Conservation (phyloP, 2,329 filamentous ascomycete genomes). For the Clathrospora elynae region DNA sequence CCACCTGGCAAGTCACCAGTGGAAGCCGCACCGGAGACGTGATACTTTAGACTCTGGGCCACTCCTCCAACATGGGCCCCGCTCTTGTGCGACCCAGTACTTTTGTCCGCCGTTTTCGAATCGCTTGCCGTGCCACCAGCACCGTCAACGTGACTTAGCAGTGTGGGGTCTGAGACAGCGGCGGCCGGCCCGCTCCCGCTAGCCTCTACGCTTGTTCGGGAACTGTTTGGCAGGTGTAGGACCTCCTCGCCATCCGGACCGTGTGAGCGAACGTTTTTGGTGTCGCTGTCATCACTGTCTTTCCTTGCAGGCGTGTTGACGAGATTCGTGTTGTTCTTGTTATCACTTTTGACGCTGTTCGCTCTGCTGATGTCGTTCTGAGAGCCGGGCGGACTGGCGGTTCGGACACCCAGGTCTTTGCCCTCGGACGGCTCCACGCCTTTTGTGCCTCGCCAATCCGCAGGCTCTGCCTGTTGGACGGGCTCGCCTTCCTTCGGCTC, state of each 20-base stretch:
- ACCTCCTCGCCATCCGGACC: slow-evolving; percentile 41
- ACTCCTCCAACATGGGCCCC: slow-evolving; percentile 25
- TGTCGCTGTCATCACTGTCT: slow-evolving; percentile 43
- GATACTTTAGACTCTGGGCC: slow-evolving; percentile 38
- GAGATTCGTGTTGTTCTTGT: slow-evolving; percentile 27
- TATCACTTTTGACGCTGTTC: slow-evolving; percentile 65
- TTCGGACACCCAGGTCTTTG: slow-evolving; percentile 71
- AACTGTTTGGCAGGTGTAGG: slow-evolving; percentile 35
- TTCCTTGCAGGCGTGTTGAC: slow-evolving; percentile 35
- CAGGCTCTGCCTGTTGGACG: slow-evolving; percentile 70
- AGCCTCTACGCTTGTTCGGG: slow-evolving; percentile 16
- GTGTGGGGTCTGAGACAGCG: slow-evolving; percentile 16
- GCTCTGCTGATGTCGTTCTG: slow-evolving; percentile 73
- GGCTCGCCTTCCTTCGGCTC: slow-evolving; percentile 70
- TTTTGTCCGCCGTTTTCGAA: slow-evolving; percentile 9
- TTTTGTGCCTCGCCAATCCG: slow-evolving; percentile 73
- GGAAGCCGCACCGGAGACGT: slow-evolving; percentile 37
- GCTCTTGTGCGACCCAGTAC: slow-evolving; percentile 25
- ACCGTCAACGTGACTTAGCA: slow-evolving; percentile 25
- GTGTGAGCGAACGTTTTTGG: slow-evolving; percentile 50
- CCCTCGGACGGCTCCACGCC: slow-evolving; percentile 53
- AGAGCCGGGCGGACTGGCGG: slow-evolving; percentile 60
- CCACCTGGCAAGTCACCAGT: slow-evolving; percentile 53
- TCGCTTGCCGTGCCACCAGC: slow-evolving; percentile 9
- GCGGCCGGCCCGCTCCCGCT: slow-evolving; percentile 23